phyloP scores from a whole-genome alignment of 1,284 basidiomycete species.

The Moesziomyces sp. region DNA sequence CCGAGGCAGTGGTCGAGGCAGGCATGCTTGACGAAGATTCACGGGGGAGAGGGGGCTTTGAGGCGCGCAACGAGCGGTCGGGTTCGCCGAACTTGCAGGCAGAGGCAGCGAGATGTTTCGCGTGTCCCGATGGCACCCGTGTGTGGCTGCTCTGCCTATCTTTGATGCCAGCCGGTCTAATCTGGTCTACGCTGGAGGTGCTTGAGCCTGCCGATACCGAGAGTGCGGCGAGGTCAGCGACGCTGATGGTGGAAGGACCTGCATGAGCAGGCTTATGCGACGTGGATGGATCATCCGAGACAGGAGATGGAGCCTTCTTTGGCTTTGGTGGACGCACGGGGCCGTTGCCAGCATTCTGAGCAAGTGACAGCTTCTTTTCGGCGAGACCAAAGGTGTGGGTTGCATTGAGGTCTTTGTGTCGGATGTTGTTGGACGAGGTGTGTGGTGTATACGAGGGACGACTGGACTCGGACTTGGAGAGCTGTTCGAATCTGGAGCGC shows the following conservation, averaged over 20 bases:
- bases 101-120: constrained; percentile 9
- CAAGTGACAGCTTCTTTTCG: constrained; percentile 36
- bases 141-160: constrained; percentile 14
- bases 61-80: constrained; percentile 11
- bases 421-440: constrained; percentile 6
- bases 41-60: constrained; percentile 5
- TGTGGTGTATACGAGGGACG: constrained; percentile 12
- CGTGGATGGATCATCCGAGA: constrained; percentile 9
- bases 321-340: constrained; percentile 5
- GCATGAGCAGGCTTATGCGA: constrained; percentile 3
- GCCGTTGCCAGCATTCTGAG: background rate
- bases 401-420: constrained; percentile 24
- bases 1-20: constrained; percentile 24
- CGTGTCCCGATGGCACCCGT: constrained; percentile 3
- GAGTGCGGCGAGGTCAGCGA: constrained; percentile 18
- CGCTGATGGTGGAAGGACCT: constrained; percentile 12
- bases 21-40: constrained; percentile 13
- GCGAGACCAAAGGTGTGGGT: constrained; percentile 42
- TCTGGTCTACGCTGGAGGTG: constrained; percentile 19
- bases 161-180: constrained; percentile 5
- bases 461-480: constrained; percentile 46
- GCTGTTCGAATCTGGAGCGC: constrained; percentile 48
- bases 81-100: constrained; percentile 31
- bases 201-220: constrained; percentile 16
- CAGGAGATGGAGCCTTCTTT: constrained; percentile 6